Conservation (phyloP, 2,329 filamentous ascomycete genomes). For the Exophiala spinifera region DNA sequence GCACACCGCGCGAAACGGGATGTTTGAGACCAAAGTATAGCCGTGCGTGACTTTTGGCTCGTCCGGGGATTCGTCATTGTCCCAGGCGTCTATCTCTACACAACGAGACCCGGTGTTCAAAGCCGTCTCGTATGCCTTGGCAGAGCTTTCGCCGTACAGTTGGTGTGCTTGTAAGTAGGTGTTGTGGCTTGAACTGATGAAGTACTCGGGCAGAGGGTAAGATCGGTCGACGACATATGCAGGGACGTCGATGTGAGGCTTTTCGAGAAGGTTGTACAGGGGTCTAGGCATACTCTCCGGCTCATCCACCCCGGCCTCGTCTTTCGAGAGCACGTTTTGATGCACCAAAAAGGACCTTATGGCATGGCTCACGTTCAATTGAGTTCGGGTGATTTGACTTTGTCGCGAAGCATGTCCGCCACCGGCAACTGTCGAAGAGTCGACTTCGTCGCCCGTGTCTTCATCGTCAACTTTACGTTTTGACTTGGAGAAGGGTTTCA, state of each 20-base stretch:
- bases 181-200: slow-evolving; percentile 30
- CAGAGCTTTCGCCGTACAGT: slow-evolving; percentile 26
- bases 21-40: slow-evolving; percentile 26
- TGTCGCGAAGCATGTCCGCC: slow-evolving; percentile 22
- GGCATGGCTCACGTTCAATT: slow-evolving; percentile 23
- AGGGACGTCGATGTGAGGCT: slow-evolving; percentile 26
- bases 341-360: slow-evolving; percentile 24
- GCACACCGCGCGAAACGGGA: slow-evolving; percentile 27
- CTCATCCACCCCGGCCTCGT: slow-evolving; percentile 20
- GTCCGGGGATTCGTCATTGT: slow-evolving; percentile 22
- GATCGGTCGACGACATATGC: slow-evolving; percentile 22
- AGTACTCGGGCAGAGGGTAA: slow-evolving; percentile 28
- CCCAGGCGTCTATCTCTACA: slow-evolving; percentile 30
- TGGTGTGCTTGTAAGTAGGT: slow-evolving; percentile 28
- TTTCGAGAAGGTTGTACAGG: slow-evolving; percentile 20
- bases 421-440: slow-evolving; percentile 23
- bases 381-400: slow-evolving; percentile 21
- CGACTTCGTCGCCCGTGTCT: slow-evolving; percentile 25
- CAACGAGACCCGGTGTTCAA: slow-evolving; percentile 25
- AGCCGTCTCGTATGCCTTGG: slow-evolving; percentile 24
- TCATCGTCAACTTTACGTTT: slow-evolving; percentile 22
- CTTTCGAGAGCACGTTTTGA: slow-evolving; percentile 20
- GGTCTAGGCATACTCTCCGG: slow-evolving; percentile 11
- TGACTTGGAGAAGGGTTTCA: slow-evolving; percentile 24
- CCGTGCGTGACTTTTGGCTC: slow-evolving; percentile 30